Base-by-base conservation (phyloP, 2,329 filamentous ascomycete genomes). In the Madurella fahalii region DNA sequence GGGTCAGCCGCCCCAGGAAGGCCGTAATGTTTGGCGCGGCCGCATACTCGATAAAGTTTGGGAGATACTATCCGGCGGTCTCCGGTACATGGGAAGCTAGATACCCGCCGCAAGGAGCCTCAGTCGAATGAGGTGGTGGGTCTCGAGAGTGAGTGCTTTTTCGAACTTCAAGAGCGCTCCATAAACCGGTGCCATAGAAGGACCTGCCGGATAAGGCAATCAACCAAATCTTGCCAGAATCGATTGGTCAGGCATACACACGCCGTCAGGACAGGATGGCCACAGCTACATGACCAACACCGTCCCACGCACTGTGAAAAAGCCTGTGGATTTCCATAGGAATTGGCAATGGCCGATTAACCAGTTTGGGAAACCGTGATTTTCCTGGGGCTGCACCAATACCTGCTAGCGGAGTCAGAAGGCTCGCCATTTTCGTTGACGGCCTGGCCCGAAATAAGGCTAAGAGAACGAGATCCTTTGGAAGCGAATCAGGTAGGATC, bases 101-200 rank as follows among this genome's bases (percentile, higher is more conserved):
- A n/a, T 13, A 71, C 63, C 77, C 84, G 81, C 79, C n/a, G n/a
- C n/a, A n/a, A n/a, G n/a, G n/a, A n/a, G n/a, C n/a, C n/a, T n/a
- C n/a, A n/a, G n/a, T n/a, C n/a, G 25, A 25, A 7, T 25, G 25
- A 25, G 25, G 25, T 7, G 25, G n/a, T 44, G 32, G 51, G 15
- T 25, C 9, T 12, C 31, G 18, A 43, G 47, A 30, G n/a, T 32
- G 30, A 17, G 34, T 46, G 25, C 25, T 25, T 25, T 40, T 13
- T n/a, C 67, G 11, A 66, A 80, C 78, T 72, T 84, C 81, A 72
- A 82, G 5, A 83, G 69, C 8, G 75, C 69, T 41, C 82, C 62
- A 55, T 79, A 83, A 79, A 75, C 5, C 80, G 77, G 64, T 85
- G 81, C 81, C 79, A 84, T 16, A 76, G 67, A 7, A 74, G 25